phyloP scores from a whole-genome alignment of 306 rosid species.

The Mimosa bimucronata region DNA sequence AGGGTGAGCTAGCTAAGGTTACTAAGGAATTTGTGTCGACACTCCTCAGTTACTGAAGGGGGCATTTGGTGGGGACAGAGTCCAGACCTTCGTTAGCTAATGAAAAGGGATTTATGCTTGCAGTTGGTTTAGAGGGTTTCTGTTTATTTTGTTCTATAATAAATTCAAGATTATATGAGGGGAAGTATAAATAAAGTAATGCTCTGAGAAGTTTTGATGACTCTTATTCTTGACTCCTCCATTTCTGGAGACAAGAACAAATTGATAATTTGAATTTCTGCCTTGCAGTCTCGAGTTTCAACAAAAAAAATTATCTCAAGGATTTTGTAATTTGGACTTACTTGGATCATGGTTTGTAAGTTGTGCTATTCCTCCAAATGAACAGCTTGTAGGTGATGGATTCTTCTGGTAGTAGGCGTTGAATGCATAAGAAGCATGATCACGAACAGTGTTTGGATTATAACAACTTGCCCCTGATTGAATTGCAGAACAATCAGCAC shows the following conservation, averaged over 20 bases:
- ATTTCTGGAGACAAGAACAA: not conserved
- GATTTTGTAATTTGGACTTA: constrained; percentile 35
- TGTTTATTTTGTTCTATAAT: not conserved
- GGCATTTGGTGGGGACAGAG: not conserved
- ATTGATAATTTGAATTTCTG: not conserved
- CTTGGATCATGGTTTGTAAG: constrained; percentile 83
- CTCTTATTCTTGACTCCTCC: not conserved
- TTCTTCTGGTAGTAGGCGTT: constrained; percentile 87
- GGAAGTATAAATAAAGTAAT: not conserved
- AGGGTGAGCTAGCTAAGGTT: not conserved
- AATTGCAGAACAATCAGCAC: constrained; percentile 86
- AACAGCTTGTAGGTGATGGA: constrained; percentile 91
- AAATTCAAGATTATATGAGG: not conserved
- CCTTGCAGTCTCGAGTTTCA: not conserved
- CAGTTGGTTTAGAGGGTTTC: constrained; percentile 5
- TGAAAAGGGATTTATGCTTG: not conserved
- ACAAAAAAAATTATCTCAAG: constrained; percentile 5
- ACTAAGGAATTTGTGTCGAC: not conserved
- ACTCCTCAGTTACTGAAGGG: not conserved
- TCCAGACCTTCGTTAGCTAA: not conserved
- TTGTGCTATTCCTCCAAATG: constrained; percentile 87
- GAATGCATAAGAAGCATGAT: constrained; percentile 97
- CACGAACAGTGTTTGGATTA: constrained; percentile 73
- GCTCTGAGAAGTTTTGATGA: not conserved
- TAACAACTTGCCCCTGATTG: constrained; percentile 77